phyloP scores from a whole-genome alignment of 148 eudicot species.

The Tetragonia tetragonoides region DNA sequence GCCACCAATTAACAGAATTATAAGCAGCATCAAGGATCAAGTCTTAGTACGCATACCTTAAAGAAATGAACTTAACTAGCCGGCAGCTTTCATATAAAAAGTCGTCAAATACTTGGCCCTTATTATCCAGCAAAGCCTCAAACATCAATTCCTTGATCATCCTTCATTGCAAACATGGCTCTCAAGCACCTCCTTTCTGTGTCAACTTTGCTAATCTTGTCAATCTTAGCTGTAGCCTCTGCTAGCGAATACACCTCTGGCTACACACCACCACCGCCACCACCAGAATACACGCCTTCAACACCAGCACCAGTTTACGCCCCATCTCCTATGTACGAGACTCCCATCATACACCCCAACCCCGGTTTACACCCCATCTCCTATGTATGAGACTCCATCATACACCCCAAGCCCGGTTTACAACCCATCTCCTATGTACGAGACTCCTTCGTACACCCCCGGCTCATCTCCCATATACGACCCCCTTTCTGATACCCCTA shows the following conservation, averaged over 20 bases:
- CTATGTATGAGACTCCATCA: conserved; percentile 9
- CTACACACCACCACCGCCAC: conserved; percentile 3
- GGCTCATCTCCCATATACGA: neutral
- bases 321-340: conserved; percentile 7
- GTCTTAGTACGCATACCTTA: too few species aligned
- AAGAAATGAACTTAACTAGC: too few species aligned
- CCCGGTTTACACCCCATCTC: conserved; percentile 7
- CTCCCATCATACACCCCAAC: conserved; percentile 4
- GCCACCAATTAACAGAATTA: too few species aligned
- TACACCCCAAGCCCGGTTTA: neutral
- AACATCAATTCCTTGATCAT: neutral
- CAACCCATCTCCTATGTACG: neutral
- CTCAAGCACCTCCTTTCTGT: conserved; percentile 6
- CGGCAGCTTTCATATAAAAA: conserved; percentile 3
- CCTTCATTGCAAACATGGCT: conserved; percentile 18
- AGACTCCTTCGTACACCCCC: neutral
- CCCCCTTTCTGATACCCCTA: neutral
- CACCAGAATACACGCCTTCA: neutral
- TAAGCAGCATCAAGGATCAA: too few species aligned
- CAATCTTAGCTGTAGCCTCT: neutral
- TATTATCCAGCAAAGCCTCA: neutral
- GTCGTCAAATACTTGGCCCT: neutral
- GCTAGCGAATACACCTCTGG: neutral
- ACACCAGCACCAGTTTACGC: neutral
- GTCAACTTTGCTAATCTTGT: conserved; percentile 16